Evolutionary conservation across 2,329 filamentous ascomycete genomes (phyloP).

Genomic region (Calonectria naviculata): DNA sequence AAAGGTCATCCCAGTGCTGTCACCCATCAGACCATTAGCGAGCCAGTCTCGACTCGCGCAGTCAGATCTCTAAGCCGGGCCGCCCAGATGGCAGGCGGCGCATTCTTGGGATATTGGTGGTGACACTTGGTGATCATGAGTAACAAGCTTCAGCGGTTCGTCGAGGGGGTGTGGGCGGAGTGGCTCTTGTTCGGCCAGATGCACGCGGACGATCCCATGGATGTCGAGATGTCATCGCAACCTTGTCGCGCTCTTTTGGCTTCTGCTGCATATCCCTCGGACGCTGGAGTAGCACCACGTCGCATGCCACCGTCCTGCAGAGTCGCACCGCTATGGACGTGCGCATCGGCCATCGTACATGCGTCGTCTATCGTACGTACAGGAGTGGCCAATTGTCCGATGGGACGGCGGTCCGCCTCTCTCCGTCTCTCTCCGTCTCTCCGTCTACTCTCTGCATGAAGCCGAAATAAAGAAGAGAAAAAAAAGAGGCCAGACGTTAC

Average conservation of each 20-base stretch:
- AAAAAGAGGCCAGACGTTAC: neutral
- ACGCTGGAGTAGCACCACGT: neutral
- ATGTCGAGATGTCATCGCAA: slow-evolving; percentile 14
- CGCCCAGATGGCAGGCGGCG: slow-evolving; percentile 17
- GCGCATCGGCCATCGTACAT: slow-evolving; percentile 24
- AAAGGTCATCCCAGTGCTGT: slow-evolving; percentile 21
- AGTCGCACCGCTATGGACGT: slow-evolving; percentile 11
- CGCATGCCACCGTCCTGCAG: slow-evolving; percentile 14
- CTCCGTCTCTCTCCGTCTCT: neutral
- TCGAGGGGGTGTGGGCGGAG: slow-evolving; percentile 1
- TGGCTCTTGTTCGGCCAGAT: slow-evolving; percentile 2
- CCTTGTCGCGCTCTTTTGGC: slow-evolving; percentile 11
- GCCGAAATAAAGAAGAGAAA: neutral
- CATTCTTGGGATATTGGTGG: slow-evolving; percentile 4
- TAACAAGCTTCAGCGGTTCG: neutral
- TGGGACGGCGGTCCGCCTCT: neutral
- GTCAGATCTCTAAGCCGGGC: slow-evolving; percentile 21
- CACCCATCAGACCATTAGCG: slow-evolving; percentile 26
- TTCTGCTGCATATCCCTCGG: slow-evolving; percentile 7
- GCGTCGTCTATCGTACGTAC: slow-evolving; percentile 26
- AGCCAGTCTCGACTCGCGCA: slow-evolving; percentile 24
- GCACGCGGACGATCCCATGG: slow-evolving; percentile 23
- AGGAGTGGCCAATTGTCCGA: slow-evolving; percentile 22
- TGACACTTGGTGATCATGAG: neutral
- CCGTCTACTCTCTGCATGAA: neutral